A percentile compares a stretch with the other conserved stretches of the same genome.
Evolutionary conservation across 305 asterid species (phyloP).

Genomic region (Fraxinus baroniana): DNA sequence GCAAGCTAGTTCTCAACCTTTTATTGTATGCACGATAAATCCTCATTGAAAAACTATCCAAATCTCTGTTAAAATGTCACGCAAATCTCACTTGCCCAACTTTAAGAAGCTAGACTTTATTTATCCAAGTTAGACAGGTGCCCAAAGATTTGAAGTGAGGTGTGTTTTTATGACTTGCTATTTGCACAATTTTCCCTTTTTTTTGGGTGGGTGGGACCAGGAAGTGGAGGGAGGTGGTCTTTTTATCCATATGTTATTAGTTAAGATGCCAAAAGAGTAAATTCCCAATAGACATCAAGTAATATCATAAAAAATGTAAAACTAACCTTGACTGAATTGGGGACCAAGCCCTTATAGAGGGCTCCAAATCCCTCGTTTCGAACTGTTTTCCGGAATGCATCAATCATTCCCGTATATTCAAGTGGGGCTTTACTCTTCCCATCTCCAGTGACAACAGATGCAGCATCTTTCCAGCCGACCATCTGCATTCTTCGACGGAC

Average conservation of each 20-base stretch:
- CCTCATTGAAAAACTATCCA: background rate
- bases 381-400: constrained; percentile 86
- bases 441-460: constrained; percentile 71
- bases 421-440: constrained; percentile 64
- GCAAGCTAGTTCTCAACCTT: background rate
- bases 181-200: background rate
- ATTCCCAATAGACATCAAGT: background rate
- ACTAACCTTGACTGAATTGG: constrained; percentile 91
- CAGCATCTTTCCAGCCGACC: constrained; percentile 92
- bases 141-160: background rate
- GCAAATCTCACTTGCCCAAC: background rate
- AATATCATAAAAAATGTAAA: background rate
- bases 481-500: constrained; percentile 95
- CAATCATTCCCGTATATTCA: constrained; percentile 82
- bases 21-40: background rate
- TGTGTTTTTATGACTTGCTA: background rate
- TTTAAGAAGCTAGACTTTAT: background rate
- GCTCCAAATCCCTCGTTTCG: constrained; percentile 82
- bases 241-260: background rate
- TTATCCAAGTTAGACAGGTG: background rate
- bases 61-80: background rate
- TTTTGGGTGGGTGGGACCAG: background rate
- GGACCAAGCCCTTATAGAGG: constrained; percentile 87
- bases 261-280: background rate
- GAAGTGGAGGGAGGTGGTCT: background rate